Percentiles rank a stretch among this genome's conserved stretches.
These are phyloP conservation scores for Daldinia decipiens DNA, from an alignment of 495 filamentous ascomycete species.

Conservation along the genomic window DNA sequence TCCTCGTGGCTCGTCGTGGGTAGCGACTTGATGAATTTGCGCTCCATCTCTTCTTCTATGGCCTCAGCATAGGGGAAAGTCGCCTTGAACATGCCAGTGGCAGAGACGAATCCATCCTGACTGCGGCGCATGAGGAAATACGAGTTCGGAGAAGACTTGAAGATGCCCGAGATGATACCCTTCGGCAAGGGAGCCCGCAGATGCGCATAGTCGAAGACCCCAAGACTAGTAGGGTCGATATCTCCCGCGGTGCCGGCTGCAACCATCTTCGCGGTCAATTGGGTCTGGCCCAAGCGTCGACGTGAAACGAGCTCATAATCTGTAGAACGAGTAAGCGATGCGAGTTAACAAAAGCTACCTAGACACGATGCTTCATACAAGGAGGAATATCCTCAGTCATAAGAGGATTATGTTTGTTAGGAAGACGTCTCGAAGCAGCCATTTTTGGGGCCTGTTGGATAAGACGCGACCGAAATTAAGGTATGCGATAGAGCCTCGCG, in stretches of 20 bases:
- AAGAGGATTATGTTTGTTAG: constrained; percentile 77
- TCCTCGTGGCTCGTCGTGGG: constrained; percentile 84
- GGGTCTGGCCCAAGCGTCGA: constrained; percentile 90
- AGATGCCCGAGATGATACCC: constrained; percentile 90
- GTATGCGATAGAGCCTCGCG: constrained; percentile 17
- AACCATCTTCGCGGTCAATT: constrained; percentile 80
- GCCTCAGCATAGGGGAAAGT: constrained; percentile 92
- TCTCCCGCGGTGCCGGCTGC: constrained; percentile 71
- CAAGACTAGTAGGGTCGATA: constrained; percentile 75
- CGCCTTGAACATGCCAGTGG: constrained; percentile 99
- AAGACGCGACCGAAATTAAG: constrained; percentile 44
- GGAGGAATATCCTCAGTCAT: constrained; percentile 77
- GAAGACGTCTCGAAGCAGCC: constrained; percentile 69
- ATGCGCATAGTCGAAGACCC: constrained; percentile 94
- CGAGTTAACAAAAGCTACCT: neutral
- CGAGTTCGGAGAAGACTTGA: constrained; percentile 82
- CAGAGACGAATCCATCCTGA: constrained; percentile 92
- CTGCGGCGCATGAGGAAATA: constrained; percentile 99
- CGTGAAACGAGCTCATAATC: constrained; percentile 84
- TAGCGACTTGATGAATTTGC: constrained; percentile 84
- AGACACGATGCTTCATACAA: constrained; percentile 51
- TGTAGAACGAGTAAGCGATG: constrained; percentile 58
- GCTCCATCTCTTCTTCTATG: constrained; percentile 86
- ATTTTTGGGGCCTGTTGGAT: constrained; percentile 56
- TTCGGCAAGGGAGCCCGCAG: constrained; percentile 89